A percentile compares a stretch with the other conserved stretches of the same genome.
Evolutionary conservation across 2,329 filamentous ascomycete species (phyloP).

Genomic region (Zymoseptoria pseudotritici): DNA sequence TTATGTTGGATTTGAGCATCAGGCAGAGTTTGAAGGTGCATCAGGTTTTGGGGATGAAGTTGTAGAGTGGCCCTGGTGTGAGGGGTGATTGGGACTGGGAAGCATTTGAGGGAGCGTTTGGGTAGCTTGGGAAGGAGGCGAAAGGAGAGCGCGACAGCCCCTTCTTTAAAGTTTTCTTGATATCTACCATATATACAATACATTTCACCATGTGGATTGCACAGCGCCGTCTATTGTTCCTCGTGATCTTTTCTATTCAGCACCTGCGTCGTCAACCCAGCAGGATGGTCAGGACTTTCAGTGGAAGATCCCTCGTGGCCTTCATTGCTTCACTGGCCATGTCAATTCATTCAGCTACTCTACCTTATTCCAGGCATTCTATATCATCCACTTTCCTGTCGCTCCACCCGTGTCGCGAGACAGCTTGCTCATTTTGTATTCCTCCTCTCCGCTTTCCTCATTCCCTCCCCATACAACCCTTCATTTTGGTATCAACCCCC

Average conservation of each 20-base stretch:
- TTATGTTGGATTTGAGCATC: constrained; percentile 96
- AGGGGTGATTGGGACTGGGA: too few relatives aligned
- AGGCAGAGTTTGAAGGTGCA: constrained; percentile 82
- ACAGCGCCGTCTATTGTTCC: not conserved
- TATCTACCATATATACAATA: not conserved
- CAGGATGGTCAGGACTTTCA: too few relatives aligned
- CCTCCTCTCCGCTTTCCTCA: not conserved
- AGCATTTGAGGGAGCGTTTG: too few relatives aligned
- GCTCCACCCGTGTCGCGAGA: not conserved
- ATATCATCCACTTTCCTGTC: not conserved
- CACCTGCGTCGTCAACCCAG: too few relatives aligned
- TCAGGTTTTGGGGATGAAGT: constrained; percentile 89
- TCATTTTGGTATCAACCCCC: not conserved
- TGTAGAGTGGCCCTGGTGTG: too few relatives aligned
- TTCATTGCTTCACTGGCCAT: too few relatives aligned
- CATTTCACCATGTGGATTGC: not conserved
- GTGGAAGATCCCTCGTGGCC: too few relatives aligned
- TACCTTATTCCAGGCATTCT: too few relatives aligned
- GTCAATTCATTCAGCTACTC: too few relatives aligned
- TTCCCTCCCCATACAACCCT: not conserved
- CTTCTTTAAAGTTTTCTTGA: not conserved
- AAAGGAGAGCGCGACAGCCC: not conserved
- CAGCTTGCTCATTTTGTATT: not conserved
- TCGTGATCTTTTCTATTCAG: too few relatives aligned
- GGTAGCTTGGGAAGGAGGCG: too few relatives aligned